Evolutionary conservation across 352 stramenopile species (phyloP).

Genomic region (Phytophthora syringae): DNA sequence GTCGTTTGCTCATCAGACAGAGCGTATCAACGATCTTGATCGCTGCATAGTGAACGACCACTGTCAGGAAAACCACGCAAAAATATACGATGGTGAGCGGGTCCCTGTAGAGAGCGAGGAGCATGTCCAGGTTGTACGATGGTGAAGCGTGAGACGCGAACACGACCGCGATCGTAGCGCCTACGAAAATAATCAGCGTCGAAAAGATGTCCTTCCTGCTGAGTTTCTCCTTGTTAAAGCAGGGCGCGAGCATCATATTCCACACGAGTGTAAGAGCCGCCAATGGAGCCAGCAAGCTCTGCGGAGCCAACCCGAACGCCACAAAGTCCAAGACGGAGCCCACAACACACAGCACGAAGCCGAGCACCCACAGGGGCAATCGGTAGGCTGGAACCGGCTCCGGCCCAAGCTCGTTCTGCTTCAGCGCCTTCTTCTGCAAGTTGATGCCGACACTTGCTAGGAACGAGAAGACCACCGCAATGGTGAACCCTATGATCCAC

Average conservation of each 20-base stretch:
- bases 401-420: slow-evolving; percentile 69
- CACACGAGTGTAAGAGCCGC: slow-evolving; percentile 92
- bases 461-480: slow-evolving; percentile 86
- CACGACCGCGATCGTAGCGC: slow-evolving; percentile 82
- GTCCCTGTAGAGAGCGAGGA: slow-evolving; percentile 82
- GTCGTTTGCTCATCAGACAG: slow-evolving; percentile 70
- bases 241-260: slow-evolving; percentile 91
- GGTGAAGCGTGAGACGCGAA: slow-evolving; percentile 87
- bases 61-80: slow-evolving; percentile 35
- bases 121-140: slow-evolving; percentile 81
- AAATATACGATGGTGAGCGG: slow-evolving; percentile 73
- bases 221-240: slow-evolving; percentile 90
- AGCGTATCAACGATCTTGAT: slow-evolving; percentile 75
- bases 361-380: slow-evolving; percentile 85
- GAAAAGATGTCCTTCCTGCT: slow-evolving; percentile 79
- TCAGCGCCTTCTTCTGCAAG: slow-evolving; percentile 85
- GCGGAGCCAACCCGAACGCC: slow-evolving; percentile 89
- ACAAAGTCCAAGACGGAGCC: slow-evolving; percentile 93
- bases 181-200: slow-evolving; percentile 85
- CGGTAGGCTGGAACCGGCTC: slow-evolving; percentile 67
- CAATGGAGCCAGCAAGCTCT: slow-evolving; percentile 87
- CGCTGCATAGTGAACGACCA: slow-evolving; percentile 63
- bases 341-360: slow-evolving; percentile 80
- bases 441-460: slow-evolving; percentile 86
- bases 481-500: slow-evolving; percentile 83